phyloP scores from a whole-genome alignment of 257 asterid genomes.

The Penstemon davidsonii region DNA sequence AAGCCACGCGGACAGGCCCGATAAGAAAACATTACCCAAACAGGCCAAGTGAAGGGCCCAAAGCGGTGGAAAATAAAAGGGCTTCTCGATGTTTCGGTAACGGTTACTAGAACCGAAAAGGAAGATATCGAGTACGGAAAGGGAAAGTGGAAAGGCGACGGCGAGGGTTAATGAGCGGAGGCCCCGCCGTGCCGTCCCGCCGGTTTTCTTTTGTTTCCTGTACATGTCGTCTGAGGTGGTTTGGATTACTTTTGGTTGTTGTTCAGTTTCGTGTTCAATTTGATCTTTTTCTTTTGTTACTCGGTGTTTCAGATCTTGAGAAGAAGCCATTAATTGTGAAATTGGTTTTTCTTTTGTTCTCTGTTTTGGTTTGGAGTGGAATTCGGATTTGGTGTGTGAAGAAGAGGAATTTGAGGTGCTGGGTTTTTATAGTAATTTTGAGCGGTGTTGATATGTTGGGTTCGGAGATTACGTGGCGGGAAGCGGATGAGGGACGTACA shows the following conservation, averaged over 20 bases:
- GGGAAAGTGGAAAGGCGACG: conserved; percentile 54
- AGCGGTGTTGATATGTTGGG: conserved; percentile 8
- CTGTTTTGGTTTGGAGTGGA: background rate
- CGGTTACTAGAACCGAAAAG: conserved; percentile 62
- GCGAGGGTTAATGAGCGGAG: conserved; percentile 67
- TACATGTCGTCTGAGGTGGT: conserved; percentile 26
- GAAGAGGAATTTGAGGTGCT: background rate
- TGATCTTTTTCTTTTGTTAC: conserved; percentile 9
- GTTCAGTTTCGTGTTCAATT: conserved; percentile 14
- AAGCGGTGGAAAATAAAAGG: conserved; percentile 75
- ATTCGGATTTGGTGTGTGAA: background rate
- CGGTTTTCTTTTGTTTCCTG: conserved; percentile 34
- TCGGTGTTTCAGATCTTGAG: conserved; percentile 67
- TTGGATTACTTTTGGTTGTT: background rate
- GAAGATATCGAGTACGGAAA: conserved; percentile 51
- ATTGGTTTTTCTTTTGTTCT: background rate
- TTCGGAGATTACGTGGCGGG: conserved; percentile 10
- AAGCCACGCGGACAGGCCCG: conserved; percentile 88
- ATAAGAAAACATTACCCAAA: conserved; percentile 48
- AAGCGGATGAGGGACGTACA: background rate
- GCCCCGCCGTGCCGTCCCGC: conserved; percentile 62
- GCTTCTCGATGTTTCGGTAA: conserved; percentile 56
- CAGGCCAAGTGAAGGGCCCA: conserved; percentile 83
- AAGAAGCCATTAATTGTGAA: conserved; percentile 41
- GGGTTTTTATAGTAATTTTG: background rate